Percentiles rank a stretch among this genome's conserved stretches.
These are phyloP conservation scores for Usnea hakonensis DNA, from an alignment of 495 filamentous ascomycete species.

Conservation along the genomic window DNA sequence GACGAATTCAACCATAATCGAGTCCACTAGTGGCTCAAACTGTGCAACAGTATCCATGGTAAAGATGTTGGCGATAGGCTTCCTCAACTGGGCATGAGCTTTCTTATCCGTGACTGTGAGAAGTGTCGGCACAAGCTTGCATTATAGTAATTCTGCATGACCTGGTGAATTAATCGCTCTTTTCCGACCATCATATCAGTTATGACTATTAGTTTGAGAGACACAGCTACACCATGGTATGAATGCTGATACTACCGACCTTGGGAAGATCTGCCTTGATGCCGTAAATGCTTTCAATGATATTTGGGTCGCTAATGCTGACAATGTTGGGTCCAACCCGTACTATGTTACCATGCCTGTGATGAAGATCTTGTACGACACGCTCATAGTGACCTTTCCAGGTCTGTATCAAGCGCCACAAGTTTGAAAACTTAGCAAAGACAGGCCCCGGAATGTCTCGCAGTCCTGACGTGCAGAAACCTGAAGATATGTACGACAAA, in stretches of 20 bases:
- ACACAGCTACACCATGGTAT: background rate
- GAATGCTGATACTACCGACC: background rate
- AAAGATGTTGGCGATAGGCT: background rate
- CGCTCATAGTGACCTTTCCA: conserved; percentile 4
- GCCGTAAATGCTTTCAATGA: conserved; percentile 31
- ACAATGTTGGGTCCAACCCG: conserved; percentile 34
- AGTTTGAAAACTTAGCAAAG: conserved; percentile 10
- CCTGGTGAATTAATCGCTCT: background rate
- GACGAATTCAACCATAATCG: conserved; percentile 24
- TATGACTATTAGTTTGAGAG: background rate
- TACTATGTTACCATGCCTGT: conserved; percentile 31
- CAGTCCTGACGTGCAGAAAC: background rate
- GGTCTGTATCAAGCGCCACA: conserved; percentile 10
- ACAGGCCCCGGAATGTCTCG: conserved; percentile 4
- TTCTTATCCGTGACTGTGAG: background rate
- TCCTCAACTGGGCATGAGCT: background rate
- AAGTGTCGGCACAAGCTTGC: background rate
- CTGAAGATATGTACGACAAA: background rate
- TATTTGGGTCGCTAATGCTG: conserved; percentile 32
- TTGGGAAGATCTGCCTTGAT: conserved; percentile 18
- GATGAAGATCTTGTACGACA: conserved; percentile 21
- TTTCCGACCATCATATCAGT: background rate
- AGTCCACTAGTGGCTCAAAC: conserved; percentile 31
- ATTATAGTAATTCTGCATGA: background rate
- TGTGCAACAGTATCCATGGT: conserved; percentile 13